A percentile compares a stretch with the other conserved stretches of the same genome.
Evolutionary conservation across 2,329 filamentous ascomycete genomes (phyloP).

Genomic region (Dactylella cylindrospora): DNA sequence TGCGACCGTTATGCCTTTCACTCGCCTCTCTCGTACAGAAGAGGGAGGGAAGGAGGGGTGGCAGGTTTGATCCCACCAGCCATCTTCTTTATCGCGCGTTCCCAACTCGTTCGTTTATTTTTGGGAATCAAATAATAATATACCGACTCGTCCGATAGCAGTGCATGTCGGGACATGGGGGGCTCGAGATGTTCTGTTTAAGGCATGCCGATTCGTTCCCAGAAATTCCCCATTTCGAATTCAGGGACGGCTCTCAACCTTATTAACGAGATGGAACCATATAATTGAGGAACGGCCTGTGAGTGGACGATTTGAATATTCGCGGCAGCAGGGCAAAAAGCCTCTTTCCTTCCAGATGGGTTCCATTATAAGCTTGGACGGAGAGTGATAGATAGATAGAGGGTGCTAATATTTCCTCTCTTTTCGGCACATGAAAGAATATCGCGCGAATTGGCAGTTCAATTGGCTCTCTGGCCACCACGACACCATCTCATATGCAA

Average conservation of each 20-base stretch:
- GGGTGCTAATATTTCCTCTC: too few species aligned
- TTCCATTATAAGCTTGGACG: constrained; percentile 6
- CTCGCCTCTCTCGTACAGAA: too few species aligned
- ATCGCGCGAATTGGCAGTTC: constrained; percentile 37
- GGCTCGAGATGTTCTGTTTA: constrained; percentile 17
- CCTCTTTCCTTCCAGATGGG: too few species aligned
- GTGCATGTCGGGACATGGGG: too few species aligned
- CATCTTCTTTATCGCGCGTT: constrained; percentile 44
- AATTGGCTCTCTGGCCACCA: constrained; percentile 43
- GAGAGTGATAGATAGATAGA: constrained; percentile 13
- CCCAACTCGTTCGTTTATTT: constrained; percentile 40
- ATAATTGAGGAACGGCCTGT: constrained; percentile 30
- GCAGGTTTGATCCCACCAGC: constrained; percentile 18
- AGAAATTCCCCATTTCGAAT: constrained; percentile 30
- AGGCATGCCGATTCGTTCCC: constrained; percentile 38
- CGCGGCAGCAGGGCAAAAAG: constrained; percentile 3
- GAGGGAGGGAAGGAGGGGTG: constrained; percentile 4
- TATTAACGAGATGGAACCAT: constrained; percentile 18
- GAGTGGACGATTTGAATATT: constrained; percentile 22
- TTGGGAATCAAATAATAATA: too few species aligned
- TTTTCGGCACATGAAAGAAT: constrained; percentile 30
- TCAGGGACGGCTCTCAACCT: constrained; percentile 35
- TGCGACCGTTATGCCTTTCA: too few species aligned
- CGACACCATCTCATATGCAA: constrained; percentile 40
- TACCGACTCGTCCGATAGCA: constrained; percentile 34